Percentiles rank a stretch among this genome's conserved stretches.
Evolutionary conservation across 768 basidiomycete genomes (phyloP).

Genomic region (Hebeloma cylindrosporum): DNA sequence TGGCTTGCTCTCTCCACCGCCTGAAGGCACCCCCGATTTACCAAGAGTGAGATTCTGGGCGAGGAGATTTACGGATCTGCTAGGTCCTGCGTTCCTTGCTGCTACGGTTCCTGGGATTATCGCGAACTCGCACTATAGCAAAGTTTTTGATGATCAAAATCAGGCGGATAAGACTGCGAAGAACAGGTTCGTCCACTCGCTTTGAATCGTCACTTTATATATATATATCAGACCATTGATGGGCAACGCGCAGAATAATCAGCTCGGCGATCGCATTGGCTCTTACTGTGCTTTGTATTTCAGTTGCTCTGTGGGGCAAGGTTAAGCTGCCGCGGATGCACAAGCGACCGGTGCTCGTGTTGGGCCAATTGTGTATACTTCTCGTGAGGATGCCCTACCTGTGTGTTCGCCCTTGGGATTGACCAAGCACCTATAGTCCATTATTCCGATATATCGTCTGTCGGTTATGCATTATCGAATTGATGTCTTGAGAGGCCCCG

Average conservation of each 20-base stretch:
- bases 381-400: conserved; percentile 27
- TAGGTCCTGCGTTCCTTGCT: conserved; percentile 29
- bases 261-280: conserved; percentile 18
- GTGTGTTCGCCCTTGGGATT: not conserved
- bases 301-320: conserved; percentile 24
- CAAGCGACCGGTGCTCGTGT: conserved; percentile 20
- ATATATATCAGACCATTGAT: too few species aligned
- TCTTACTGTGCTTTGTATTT: conserved; percentile 16
- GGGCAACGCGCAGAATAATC: too few species aligned
- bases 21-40: conserved; percentile 31
- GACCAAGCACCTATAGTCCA: conserved; percentile 19
- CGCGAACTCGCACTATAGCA: conserved; percentile 24
- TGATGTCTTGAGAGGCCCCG: conserved; percentile 34
- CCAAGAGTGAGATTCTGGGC: conserved; percentile 27
- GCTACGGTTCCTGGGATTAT: conserved; percentile 32
- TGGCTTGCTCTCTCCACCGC: conserved; percentile 21
- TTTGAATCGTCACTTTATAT: not conserved
- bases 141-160: conserved; percentile 17
- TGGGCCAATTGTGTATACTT: conserved; percentile 25
- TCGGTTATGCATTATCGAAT: conserved; percentile 35
- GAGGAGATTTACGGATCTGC: conserved; percentile 29
- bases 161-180: conserved; percentile 20
- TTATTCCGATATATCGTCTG: conserved; percentile 41
- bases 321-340: conserved; percentile 27
- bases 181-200: conserved; percentile 18